Base-by-base conservation (phyloP, 495 filamentous ascomycete genomes). In the Penicillium argentinense region DNA sequence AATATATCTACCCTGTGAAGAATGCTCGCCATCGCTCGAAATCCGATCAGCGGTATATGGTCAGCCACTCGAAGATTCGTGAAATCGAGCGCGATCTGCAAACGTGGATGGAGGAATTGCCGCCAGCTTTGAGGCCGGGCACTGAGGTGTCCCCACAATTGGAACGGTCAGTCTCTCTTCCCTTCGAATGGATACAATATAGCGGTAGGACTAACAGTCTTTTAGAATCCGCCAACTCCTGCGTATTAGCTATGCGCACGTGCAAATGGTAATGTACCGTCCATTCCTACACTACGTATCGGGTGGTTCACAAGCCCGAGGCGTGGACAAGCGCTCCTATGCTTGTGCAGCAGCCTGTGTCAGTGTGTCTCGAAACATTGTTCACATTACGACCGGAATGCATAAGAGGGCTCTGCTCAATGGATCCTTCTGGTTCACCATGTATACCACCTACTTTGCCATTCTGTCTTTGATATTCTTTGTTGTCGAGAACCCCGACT, bases 231-330 rank as follows among this genome's bases (percentile, higher is more conserved):
- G 91, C 50, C 91, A 95, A 58, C 74, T 96, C 14, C 76, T 98
- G 2, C 82, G 91, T 32, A 87, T 97, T 61, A 83, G 86, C 24
- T 96, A 87, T 63, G 88, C 87, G 12, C 91, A 97, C 57, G 89
- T 93, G 12, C 89, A 97, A 63, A 87, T 97, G 80, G 85, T 97
- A 63, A 83, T 97, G 45, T 97, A 97, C 59, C 80, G 93, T 7
- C 93, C 93, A 0, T 98, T 97, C 57, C 72, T 97, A 19, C 93
- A 98, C 66, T 97, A 97, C 56, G 87, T 95, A 38, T 91, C 93
- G 1, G 80, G 80, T 24, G 80, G 82, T 16, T 72, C 81, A 17
- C 77, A 80, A 45, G 75, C 79, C 7, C 84, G 85, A 49, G 76
- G 76, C n/a, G 73, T 88, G 26, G 91, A 96, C 51, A 86, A 92